Percentiles rank a stretch among this genome's conserved stretches.
phyloP scores from a whole-genome alignment of 2,329 filamentous ascomycete genomes.

The Graphiopsis chlorocephala region DNA sequence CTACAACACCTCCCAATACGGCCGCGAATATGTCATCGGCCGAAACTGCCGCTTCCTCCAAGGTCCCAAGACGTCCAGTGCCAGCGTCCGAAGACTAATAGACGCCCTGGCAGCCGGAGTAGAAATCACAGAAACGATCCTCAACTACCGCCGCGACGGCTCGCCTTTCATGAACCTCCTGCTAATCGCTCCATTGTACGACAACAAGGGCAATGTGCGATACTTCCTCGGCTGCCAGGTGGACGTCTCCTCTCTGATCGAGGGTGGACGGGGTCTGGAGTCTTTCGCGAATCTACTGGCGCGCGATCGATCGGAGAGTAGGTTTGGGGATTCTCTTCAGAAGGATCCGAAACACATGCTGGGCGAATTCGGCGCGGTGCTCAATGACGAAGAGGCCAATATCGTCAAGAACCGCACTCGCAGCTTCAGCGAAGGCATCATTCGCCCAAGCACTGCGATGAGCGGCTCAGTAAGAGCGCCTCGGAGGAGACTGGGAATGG shows the following conservation, averaged over 20 bases:
- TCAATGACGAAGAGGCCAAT: conserved; percentile 34
- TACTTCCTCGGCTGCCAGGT: conserved; percentile 43
- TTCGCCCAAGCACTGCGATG: not conserved
- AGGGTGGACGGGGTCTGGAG: conserved; percentile 37
- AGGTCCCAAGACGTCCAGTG: conserved; percentile 38
- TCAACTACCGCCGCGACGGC: conserved; percentile 44
- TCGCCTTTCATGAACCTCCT: conserved; percentile 43
- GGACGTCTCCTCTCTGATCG: conserved; percentile 38
- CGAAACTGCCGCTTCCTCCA: conserved; percentile 47
- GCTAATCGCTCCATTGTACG: conserved; percentile 41
- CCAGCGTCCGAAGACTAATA: conserved; percentile 36
- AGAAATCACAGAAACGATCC: conserved; percentile 43
- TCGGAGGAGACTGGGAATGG: conserved; percentile 32
- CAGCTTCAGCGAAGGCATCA: conserved; percentile 19
- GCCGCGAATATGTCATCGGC: conserved; percentile 43
- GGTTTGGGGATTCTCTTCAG: conserved; percentile 23
- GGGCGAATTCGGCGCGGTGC: conserved; percentile 30
- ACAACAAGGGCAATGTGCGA: conserved; percentile 40
- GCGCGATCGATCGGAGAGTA: conserved; percentile 30
- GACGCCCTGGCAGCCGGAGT: conserved; percentile 38
- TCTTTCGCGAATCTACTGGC: conserved; percentile 36
- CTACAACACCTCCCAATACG: conserved; percentile 44
- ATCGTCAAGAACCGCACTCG: conserved; percentile 28
- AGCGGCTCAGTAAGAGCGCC: conserved; percentile 17
- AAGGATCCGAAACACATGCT: conserved; percentile 28